Percentiles rank a stretch among this genome's conserved stretches.
Evolutionary conservation across 2,329 filamentous ascomycete species (phyloP).

Genomic region (Arthroderma sp.): DNA sequence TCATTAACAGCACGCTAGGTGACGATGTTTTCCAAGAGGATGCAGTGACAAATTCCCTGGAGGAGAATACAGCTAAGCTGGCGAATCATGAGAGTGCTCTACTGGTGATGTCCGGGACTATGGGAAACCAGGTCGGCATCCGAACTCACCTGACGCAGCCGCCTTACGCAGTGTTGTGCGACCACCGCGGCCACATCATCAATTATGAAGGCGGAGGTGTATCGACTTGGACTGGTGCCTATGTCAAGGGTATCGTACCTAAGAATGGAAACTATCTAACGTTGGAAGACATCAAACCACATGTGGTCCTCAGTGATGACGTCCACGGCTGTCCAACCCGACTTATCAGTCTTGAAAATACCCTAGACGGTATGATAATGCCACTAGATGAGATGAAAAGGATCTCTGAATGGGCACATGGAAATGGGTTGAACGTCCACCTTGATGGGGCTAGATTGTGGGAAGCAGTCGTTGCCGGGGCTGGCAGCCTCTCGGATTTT

Average conservation of each 20-base stretch:
- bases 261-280: conserved; percentile 62
- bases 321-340: conserved; percentile 69
- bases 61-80: conserved; percentile 59
- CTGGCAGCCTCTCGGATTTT: conserved; percentile 55
- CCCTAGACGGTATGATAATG: conserved; percentile 65
- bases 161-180: conserved; percentile 68
- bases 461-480: conserved; percentile 64
- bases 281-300: conserved; percentile 59
- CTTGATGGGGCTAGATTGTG: conserved; percentile 70
- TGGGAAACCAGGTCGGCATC: conserved; percentile 83
- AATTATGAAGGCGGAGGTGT: conserved; percentile 55
- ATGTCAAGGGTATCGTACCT: conserved; percentile 54
- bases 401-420: conserved; percentile 58
- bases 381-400: conserved; percentile 58
- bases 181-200: conserved; percentile 66
- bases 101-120: conserved; percentile 79
- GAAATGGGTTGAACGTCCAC: conserved; percentile 57
- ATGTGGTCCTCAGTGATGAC: conserved; percentile 54
- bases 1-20: conserved; percentile 59
- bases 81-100: conserved; percentile 65
- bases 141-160: conserved; percentile 66
- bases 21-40: conserved; percentile 82
- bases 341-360: conserved; percentile 77
- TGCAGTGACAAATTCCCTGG: conserved; percentile 61
- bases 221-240: conserved; percentile 58